phyloP scores from a whole-genome alignment of 306 rosid species.

The Medicago truncatula region MtrunA17r5.0-ANR NC_053042.1:42512501-42513000 shows the following conservation, averaged over 20 bases:
- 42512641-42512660: slow-evolving; percentile 55
- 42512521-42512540: slow-evolving; percentile 26
- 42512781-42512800: slow-evolving; percentile 7
- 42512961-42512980: not conserved
- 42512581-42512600: not conserved
- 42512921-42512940: not conserved
- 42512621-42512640: slow-evolving; percentile 47
- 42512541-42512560: slow-evolving; percentile 14
- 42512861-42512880: not conserved
- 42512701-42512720: slow-evolving; percentile 7
- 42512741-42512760: not conserved
- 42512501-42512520: not conserved
- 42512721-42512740: slow-evolving; percentile 9
- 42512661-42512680: slow-evolving; percentile 24
- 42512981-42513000: not conserved
- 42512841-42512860: not conserved
- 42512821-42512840: slow-evolving; percentile 34
- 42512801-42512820: slow-evolving; percentile 27
- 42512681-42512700: slow-evolving; percentile 17
- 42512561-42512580: not conserved
- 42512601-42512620: slow-evolving; percentile 41
- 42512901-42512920: not conserved
- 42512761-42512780: slow-evolving; percentile 49
- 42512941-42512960: slow-evolving; percentile 22
- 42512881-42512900: not conserved